phyloP scores from a whole-genome alignment of 805 yeast species.

The Citeromyces nyonsensis region DNA sequence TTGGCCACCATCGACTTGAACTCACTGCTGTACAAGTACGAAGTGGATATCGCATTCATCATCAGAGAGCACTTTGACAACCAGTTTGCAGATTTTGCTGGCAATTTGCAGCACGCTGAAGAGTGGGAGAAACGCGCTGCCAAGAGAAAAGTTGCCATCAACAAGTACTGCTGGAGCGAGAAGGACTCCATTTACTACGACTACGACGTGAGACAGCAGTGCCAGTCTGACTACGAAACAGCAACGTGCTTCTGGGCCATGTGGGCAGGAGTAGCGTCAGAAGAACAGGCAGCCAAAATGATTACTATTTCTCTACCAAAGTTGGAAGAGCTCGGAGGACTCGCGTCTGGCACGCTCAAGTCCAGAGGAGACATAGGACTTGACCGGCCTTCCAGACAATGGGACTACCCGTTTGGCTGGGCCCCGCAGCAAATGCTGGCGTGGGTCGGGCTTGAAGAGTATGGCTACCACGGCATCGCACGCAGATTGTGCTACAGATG shows the following conservation, averaged over 20 bases:
- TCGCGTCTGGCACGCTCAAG: conserved; percentile 67
- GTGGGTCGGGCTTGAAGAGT: conserved; percentile 72
- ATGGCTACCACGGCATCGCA: conserved; percentile 52
- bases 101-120: conserved; percentile 22
- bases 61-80: conserved; percentile 43
- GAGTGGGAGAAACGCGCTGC: conserved; percentile 52
- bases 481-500: conserved; percentile 71
- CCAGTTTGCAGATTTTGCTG: conserved; percentile 21
- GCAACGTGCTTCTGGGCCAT: conserved; percentile 89
- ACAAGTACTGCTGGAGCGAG: conserved; percentile 75
- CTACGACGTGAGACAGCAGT: conserved; percentile 45
- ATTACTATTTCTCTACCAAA: conserved; percentile 42
- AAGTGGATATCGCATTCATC: conserved; percentile 60
- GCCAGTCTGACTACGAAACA: conserved; percentile 56
- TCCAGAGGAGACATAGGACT: conserved; percentile 61
- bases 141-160: conserved; percentile 35
- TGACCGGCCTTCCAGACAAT: conserved; percentile 77
- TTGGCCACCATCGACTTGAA: conserved; percentile 86
- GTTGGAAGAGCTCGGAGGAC: conserved; percentile 80
- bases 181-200: conserved; percentile 68
- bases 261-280: conserved; percentile 63
- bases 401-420: conserved; percentile 99
- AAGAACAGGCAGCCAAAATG: conserved; percentile 52
- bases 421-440: conserved; percentile 95
- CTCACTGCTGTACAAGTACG: conserved; percentile 78